Conservation (phyloP, 2,329 filamentous ascomycete genomes). For the Trichoderma oligosporum region DNA sequence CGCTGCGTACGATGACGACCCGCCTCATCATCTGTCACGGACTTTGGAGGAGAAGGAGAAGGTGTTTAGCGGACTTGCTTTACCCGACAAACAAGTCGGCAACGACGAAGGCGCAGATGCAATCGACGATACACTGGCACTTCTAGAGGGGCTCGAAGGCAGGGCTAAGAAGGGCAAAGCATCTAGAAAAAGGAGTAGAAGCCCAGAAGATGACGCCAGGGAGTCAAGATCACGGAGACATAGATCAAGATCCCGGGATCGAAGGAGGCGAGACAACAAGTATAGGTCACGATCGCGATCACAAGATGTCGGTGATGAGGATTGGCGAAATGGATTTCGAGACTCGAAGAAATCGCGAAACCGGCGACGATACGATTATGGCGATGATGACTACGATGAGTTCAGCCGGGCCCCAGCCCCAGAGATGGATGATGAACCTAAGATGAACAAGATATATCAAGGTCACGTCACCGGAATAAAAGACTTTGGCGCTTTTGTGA, state of each 20-base stretch:
- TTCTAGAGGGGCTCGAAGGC: conserved; percentile 79
- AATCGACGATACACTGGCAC: conserved; percentile 88
- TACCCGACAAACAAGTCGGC: conserved; percentile 68
- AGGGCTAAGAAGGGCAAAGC: conserved; percentile 53
- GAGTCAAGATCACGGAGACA: conserved; percentile 41
- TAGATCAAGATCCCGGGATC: conserved; percentile 42
- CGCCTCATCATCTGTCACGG: conserved; percentile 34
- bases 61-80: conserved; percentile 83
- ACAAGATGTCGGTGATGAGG: conserved; percentile 42
- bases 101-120: conserved; percentile 52
- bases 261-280: conserved; percentile 30
- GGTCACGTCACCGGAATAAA: conserved; percentile 89
- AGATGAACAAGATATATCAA: conserved; percentile 83
- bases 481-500: conserved; percentile 94
- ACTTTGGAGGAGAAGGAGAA: conserved; percentile 70
- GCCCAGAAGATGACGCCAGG: conserved; percentile 48
- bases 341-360: conserved; percentile 34
- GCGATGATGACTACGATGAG: conserved; percentile 50
- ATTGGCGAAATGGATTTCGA: conserved; percentile 39
- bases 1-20: conserved; percentile 38
- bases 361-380: conserved; percentile 39
- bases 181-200: conserved; percentile 56
- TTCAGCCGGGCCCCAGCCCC: conserved; percentile 63
- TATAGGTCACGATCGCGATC: conserved; percentile 39
- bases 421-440: conserved; percentile 76